Base-by-base conservation (phyloP, 495 filamentous ascomycete genomes). In the Neurospora cerealis region DNA sequence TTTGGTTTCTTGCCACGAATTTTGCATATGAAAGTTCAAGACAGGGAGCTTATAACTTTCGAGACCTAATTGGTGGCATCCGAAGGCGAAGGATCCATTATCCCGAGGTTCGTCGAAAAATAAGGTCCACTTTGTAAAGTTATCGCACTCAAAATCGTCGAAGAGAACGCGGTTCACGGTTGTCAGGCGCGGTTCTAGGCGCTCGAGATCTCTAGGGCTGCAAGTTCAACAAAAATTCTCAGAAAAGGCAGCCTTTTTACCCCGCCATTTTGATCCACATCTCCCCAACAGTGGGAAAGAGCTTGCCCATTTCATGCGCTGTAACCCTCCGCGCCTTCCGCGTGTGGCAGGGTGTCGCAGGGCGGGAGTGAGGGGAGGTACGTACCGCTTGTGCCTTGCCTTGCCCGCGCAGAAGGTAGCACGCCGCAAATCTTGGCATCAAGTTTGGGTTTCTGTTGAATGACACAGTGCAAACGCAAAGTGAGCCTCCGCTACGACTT, bases 231-330 rank as follows among this genome's bases (percentile, higher is more conserved):
- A 54, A 73, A 73, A 73, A 66, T 28, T 38, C 15, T 13, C 72
- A 60, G 38, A 70, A 39, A 70, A 24, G 24, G 37, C 37, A 34
- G 38, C 28, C 72, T 39, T 48, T 42, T 46, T 46, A 73, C 66
- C 62, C 36, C 72, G 38, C 60, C 44, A 39, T 36, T 8, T 5
- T 15, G 19, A 60, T 54, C 76, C 76, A 76, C 76, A 75, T 70
- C 41, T 74, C 76, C 76, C 76, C 76, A 77, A 77, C 76, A 74
- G 70, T 74, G 42, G 69, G 38, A 71, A 70, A 24, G 66, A 48
- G 41, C 66, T 74, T 77, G 76, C 76, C 72, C 38, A 73, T 62
- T 38, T 72, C 71, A 75, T 72, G 70, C 72, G 42, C 73, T 70
- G 70, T 13, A 69, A 69, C 62, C 66, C 42, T 48, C 62, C 66